Evolutionary conservation across 495 filamentous ascomycete genomes (phyloP).

Genomic region (Astrocystis sublimbata): DNA sequence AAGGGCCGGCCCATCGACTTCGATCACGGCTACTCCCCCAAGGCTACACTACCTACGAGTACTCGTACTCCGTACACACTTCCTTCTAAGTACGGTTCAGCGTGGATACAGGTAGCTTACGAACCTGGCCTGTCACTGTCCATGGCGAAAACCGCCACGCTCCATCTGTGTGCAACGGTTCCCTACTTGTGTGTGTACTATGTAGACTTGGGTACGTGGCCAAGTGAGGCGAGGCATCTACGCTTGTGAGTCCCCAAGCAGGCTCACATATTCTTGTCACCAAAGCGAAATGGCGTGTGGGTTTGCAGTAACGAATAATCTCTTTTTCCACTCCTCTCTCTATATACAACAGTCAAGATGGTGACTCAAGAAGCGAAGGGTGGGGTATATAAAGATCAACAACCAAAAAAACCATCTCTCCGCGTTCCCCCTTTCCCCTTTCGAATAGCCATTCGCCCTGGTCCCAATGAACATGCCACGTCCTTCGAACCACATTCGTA

Average conservation of each 20-base stretch:
- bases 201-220: no score
- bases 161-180: background rate
- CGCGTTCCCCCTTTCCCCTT: background rate
- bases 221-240: no score
- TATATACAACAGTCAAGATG: constrained; percentile 9
- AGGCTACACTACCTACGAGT: no score
- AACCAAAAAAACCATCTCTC: constrained; percentile 2
- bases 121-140: background rate
- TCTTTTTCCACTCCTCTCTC: constrained; percentile 4
- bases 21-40: constrained; percentile 4
- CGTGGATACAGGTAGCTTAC: background rate
- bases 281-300: background rate
- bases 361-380: constrained; percentile 18
- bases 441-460: constrained; percentile 13
- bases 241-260: no score
- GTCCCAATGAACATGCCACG: constrained; percentile 10
- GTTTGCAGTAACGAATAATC: background rate
- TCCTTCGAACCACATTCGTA: background rate
- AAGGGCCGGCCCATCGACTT: background rate
- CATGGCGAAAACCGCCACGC: background rate
- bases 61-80: no score
- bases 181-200: no score
- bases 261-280: no score
- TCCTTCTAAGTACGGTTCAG: background rate
- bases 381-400: constrained; percentile 18